These are phyloP conservation scores for Pseudocercospora fuligena DNA, from an alignment of 2,329 filamentous ascomycete species.

Conservation along the genomic window DNA sequence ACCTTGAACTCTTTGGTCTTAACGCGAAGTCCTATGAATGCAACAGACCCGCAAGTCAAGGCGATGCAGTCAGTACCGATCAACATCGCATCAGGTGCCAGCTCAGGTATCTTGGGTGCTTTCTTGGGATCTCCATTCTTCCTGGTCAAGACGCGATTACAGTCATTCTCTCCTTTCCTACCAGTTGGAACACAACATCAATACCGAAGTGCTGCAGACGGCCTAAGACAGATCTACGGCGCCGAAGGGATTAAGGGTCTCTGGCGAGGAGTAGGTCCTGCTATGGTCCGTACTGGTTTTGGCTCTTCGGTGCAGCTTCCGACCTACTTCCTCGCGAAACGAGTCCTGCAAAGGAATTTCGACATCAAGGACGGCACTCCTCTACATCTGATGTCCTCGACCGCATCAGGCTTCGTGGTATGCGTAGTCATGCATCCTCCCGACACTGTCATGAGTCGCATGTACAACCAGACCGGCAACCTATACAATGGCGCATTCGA, in stretches of 20 bases:
- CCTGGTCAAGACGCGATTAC: constrained; percentile 93
- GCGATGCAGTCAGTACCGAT: constrained; percentile 78
- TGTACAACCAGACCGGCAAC: constrained; percentile 99
- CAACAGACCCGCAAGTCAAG: constrained; percentile 47
- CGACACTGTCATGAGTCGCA: constrained; percentile 97
- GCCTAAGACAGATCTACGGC: constrained; percentile 76
- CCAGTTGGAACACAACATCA: constrained; percentile 96
- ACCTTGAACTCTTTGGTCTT: constrained; percentile 55
- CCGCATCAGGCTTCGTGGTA: constrained; percentile 91
- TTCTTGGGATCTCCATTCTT: constrained; percentile 96
- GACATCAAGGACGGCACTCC: constrained; percentile 90
- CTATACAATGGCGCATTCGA: constrained; percentile 94
- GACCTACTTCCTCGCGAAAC: constrained; percentile 97
- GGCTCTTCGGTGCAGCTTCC: constrained; percentile 95
- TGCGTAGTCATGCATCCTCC: constrained; percentile 98
- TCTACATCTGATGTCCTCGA: constrained; percentile 85
- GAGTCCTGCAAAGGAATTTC: constrained; percentile 77
- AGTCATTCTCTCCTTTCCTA: constrained; percentile 89
- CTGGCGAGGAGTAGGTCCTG: constrained; percentile 88
- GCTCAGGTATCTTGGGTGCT: constrained; percentile 87
- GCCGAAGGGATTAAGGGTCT: constrained; percentile 79
- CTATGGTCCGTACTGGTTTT: constrained; percentile 95
- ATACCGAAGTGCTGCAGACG: constrained; percentile 85
- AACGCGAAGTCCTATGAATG: constrained; percentile 67
- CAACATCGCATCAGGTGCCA: constrained; percentile 91